Conservation (phyloP, 768 basidiomycete species). For the Jaapia argillacea region DNA sequence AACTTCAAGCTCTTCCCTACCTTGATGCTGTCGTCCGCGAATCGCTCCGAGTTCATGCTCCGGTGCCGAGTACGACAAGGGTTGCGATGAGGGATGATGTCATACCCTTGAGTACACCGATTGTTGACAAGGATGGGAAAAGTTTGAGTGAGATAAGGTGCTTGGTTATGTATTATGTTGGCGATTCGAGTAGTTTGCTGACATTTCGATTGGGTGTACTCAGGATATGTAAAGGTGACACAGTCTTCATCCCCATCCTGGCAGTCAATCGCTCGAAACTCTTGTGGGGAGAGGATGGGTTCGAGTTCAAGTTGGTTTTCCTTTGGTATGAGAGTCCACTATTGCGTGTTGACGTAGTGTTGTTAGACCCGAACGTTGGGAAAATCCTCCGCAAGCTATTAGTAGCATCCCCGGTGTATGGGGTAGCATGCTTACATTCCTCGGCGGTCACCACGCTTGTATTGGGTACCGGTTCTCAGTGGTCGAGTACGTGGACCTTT, state of each 20-base stretch:
- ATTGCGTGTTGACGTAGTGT: neutral
- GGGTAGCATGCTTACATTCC: constrained; percentile 45
- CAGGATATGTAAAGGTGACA: constrained; percentile 14
- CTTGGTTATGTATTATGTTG: neutral
- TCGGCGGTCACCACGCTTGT: constrained; percentile 48
- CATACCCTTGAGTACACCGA: constrained; percentile 7
- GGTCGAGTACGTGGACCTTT: constrained; percentile 29
- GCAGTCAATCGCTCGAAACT: constrained; percentile 19
- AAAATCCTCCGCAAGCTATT: neutral
- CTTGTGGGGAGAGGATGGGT: constrained; percentile 29
- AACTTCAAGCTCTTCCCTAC: constrained; percentile 19
- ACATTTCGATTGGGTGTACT: neutral
- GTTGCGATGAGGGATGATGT: constrained; percentile 8
- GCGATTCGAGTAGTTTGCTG: neutral
- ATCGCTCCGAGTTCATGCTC: constrained; percentile 8
- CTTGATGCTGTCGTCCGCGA: constrained; percentile 18
- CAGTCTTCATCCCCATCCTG: constrained; percentile 19
- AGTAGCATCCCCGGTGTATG: constrained; percentile 39
- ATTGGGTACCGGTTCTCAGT: constrained; percentile 53
- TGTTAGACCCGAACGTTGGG: neutral
- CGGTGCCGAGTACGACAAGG: constrained; percentile 6
- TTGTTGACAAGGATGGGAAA: constrained; percentile 7
- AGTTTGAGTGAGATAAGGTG: constrained; percentile 1
- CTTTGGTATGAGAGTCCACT: neutral
- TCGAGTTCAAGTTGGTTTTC: constrained; percentile 18